Conservation (phyloP, 2,329 filamentous ascomycete species). For the Alternaria alternata region DNA sequence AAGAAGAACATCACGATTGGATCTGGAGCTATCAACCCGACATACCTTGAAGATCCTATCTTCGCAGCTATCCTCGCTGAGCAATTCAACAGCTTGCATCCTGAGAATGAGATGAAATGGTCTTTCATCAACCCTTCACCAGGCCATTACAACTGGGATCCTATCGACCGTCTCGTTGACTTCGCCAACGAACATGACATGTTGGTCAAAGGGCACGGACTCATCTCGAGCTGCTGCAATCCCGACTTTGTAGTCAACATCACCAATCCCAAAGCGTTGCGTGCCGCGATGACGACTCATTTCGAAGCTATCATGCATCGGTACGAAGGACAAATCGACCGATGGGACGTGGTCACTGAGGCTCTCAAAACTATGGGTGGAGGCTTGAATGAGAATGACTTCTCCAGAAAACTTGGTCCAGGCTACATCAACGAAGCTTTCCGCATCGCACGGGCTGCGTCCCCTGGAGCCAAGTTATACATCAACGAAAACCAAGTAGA, state of each 20-base stretch:
- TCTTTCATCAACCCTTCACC: conserved; percentile 1
- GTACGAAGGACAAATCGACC: conserved; percentile 6
- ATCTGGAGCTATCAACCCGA: conserved; percentile 11
- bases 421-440: conserved; percentile 11
- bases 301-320: conserved; percentile 12
- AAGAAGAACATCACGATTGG: conserved; percentile 10
- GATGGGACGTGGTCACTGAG: conserved; percentile 17
- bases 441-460: conserved; percentile 6
- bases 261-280: conserved; percentile 8
- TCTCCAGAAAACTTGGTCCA: conserved; percentile 5
- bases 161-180: conserved; percentile 3
- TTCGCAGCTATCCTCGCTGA: conserved; percentile 11
- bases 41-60: conserved; percentile 9
- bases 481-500: conserved; percentile 10
- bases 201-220: conserved; percentile 15
- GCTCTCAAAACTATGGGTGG: conserved; percentile 9
- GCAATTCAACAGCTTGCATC: conserved; percentile 17
- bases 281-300: conserved; percentile 13
- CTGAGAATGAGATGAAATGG: conserved; percentile 17
- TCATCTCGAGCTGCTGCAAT: conserved; percentile 19
- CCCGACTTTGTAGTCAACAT: conserved; percentile 13
- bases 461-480: not conserved
- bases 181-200: conserved; percentile 12
- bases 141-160: conserved; percentile 13
- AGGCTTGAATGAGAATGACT: conserved; percentile 3